Evolutionary conservation across 2,329 filamentous ascomycete genomes (phyloP).

Genomic region (Botrytis byssoidea): DNA sequence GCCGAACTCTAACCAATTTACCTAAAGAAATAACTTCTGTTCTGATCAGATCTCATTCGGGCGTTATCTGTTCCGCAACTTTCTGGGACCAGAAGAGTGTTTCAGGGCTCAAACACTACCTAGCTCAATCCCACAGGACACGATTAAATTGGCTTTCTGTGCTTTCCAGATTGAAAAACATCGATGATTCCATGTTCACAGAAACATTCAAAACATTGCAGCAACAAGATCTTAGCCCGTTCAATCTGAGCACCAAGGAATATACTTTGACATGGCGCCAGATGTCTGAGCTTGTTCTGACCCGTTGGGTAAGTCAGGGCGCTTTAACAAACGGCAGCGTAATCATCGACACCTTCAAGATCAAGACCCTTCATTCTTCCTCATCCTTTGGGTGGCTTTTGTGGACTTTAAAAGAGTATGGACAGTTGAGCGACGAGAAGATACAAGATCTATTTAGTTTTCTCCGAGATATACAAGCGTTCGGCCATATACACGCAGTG

Average conservation of each 20-base stretch:
- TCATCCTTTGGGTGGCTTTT: conserved; percentile 1
- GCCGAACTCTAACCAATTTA: conserved; percentile 22
- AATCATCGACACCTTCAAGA: conserved; percentile 18
- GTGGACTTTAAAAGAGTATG: conserved; percentile 9
- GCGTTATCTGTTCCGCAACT: not conserved
- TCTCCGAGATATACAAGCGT: not conserved
- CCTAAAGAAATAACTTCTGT: conserved; percentile 10
- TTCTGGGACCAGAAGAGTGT: not conserved
- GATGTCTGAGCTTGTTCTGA: conserved; percentile 23
- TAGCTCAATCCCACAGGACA: conserved; percentile 8
- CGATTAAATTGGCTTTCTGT: conserved; percentile 28
- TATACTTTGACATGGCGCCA: conserved; percentile 14
- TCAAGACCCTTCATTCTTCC: not conserved
- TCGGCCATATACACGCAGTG: not conserved
- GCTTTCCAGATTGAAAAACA: conserved; percentile 24
- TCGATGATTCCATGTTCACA: conserved; percentile 21
- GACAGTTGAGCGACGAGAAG: conserved; percentile 20
- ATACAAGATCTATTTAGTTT: conserved; percentile 22
- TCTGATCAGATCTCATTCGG: conserved; percentile 19
- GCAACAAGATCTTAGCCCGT: not conserved
- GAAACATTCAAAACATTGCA: conserved; percentile 19
- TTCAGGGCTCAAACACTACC: not conserved
- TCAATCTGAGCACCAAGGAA: not conserved
- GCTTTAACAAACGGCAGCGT: conserved; percentile 19
- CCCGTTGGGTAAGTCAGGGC: conserved; percentile 30